Evolutionary conservation across 2,329 filamentous ascomycete species (phyloP).

Genomic region (Alternaria alternata): DNA sequence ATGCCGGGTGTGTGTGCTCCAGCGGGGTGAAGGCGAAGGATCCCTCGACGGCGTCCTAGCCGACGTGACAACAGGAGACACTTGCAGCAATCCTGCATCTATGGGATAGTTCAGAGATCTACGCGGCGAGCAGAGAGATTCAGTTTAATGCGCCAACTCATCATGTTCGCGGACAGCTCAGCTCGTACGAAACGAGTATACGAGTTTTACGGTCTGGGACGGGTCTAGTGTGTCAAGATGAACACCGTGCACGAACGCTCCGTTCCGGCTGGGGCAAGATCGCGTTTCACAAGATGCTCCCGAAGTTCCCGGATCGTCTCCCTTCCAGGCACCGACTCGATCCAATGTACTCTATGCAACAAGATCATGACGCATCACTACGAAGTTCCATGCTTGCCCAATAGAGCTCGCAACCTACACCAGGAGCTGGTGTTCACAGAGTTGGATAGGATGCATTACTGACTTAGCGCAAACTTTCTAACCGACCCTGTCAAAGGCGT

Average conservation of each 20-base stretch:
- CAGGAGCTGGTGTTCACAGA: neutral
- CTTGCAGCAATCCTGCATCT: neutral
- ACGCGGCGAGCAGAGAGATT: neutral
- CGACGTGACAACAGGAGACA: neutral
- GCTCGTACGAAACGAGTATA: neutral
- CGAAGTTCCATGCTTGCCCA: too few relatives aligned
- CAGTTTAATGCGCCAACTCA: neutral
- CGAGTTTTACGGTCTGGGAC: neutral
- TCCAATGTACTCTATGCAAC: neutral
- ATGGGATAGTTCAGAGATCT: neutral
- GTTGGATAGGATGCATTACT: neutral
- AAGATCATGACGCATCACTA: neutral
- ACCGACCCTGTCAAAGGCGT: neutral
- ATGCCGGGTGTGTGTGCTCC: neutral
- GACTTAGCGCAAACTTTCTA: slow-evolving; percentile 2
- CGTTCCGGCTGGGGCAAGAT: neutral
- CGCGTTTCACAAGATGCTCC: neutral
- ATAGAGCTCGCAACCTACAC: neutral
- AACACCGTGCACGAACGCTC: neutral
- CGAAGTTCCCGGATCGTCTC: neutral
- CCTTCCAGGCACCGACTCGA: neutral
- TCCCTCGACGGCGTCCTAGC: neutral
- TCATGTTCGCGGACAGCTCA: neutral
- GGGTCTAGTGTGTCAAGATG: neutral
- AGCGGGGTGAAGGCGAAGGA: neutral